Conservation (phyloP, 306 rosid genomes). For the barrel medic (Medicago truncatula) region DNA sequence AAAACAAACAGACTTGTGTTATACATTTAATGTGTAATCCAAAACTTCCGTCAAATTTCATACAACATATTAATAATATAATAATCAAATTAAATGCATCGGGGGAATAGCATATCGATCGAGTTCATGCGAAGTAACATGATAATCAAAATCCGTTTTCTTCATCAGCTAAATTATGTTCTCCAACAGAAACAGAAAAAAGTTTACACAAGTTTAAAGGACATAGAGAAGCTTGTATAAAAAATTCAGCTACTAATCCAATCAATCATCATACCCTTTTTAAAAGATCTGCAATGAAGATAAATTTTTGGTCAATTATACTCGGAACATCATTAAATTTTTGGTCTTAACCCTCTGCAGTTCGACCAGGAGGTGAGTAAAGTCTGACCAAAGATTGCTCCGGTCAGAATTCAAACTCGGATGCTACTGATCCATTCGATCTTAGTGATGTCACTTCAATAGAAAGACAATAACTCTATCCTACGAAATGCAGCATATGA, state of each 20-base stretch:
- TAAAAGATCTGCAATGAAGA: constrained; percentile 7
- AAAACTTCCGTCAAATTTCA: constrained; percentile 25
- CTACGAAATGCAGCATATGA: neutral
- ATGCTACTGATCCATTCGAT: no score
- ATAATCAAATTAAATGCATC: constrained; percentile 2
- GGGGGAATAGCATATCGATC: constrained; percentile 10
- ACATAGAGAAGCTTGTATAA: constrained; percentile 3
- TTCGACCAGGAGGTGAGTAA: neutral
- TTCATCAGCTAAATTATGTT: constrained; percentile 11
- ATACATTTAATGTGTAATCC: constrained; percentile 28
- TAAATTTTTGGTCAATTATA: constrained; percentile 24
- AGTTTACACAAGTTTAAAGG: neutral
- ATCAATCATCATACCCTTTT: neutral
- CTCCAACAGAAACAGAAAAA: neutral
- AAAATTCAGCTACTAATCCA: constrained; percentile 15
- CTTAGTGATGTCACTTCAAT: no score
- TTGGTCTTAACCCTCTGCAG: neutral
- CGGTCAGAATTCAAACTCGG: neutral
- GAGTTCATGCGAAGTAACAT: constrained; percentile 24
- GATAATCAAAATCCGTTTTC: neutral
- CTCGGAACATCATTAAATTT: neutral
- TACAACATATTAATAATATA: neutral
- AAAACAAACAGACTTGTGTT: constrained; percentile 40
- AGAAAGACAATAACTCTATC: constrained; percentile 8
- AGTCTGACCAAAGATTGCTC: neutral